phyloP scores from a whole-genome alignment of 352 stramenopile genomes.

The Globisporangium nagaii region DNA sequence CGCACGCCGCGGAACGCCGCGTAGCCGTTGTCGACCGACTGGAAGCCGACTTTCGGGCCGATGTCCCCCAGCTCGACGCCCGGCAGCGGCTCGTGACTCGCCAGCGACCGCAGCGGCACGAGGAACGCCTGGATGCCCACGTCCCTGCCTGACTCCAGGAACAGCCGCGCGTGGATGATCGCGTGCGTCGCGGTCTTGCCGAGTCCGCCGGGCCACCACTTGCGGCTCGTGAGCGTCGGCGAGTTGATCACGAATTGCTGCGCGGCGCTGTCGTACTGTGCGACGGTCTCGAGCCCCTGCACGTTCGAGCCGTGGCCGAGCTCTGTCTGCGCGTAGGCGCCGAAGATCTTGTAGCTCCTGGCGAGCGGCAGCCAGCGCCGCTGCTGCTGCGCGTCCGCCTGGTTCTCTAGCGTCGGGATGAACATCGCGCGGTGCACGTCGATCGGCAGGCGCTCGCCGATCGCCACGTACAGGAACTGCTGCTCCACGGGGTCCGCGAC shows the following conservation, averaged over 20 bases:
- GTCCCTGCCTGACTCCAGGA: slow-evolving; percentile 39
- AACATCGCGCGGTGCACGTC: slow-evolving; percentile 68
- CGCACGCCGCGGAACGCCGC: no score
- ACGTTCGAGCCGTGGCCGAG: slow-evolving; percentile 93
- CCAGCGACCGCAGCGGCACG: no score
- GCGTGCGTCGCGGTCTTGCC: slow-evolving; percentile 89
- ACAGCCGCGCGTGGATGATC: slow-evolving; percentile 89
- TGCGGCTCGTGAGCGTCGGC: slow-evolving; percentile 90
- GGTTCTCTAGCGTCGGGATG: slow-evolving; percentile 63
- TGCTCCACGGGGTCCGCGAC: slow-evolving; percentile 27
- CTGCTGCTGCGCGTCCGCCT: slow-evolving; percentile 51
- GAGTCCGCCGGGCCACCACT: slow-evolving; percentile 95
- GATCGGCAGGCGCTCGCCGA: slow-evolving; percentile 39
- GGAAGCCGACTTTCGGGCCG: no score
- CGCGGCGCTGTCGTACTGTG: slow-evolving; percentile 82
- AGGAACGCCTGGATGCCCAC: slow-evolving; percentile 93
- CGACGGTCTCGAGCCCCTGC: slow-evolving; percentile 88
- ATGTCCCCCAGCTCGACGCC: no score
- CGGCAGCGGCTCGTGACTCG: no score
- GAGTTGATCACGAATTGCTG: slow-evolving; percentile 94
- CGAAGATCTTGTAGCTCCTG: slow-evolving; percentile 59
- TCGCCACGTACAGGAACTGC: slow-evolving; percentile 28
- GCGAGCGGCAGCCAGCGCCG: slow-evolving; percentile 62
- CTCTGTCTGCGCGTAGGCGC: slow-evolving; percentile 95
- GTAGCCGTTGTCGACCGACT: no score